Percentiles rank a stretch among this genome's conserved stretches.
These are phyloP conservation scores for Tetracladium marchalianum DNA, from an alignment of 495 filamentous ascomycete genomes.

Conservation along the genomic window DNA sequence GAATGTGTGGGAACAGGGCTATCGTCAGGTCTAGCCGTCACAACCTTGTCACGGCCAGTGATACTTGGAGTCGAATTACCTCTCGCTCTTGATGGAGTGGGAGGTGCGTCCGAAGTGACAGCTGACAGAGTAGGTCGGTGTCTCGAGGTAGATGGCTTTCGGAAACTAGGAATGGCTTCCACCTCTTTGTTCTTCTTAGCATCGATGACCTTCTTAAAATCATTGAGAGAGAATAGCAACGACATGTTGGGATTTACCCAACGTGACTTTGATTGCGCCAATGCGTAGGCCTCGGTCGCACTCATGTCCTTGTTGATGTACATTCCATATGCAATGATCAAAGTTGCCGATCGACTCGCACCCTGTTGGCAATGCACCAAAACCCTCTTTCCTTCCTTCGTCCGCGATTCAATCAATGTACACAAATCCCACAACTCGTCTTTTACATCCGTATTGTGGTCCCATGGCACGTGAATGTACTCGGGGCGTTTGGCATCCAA, in stretches of 20 bases:
- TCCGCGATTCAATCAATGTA: constrained; percentile 72
- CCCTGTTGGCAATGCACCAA: constrained; percentile 94
- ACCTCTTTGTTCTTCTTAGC: constrained; percentile 31
- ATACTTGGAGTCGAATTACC: constrained; percentile 17
- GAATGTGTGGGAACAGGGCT: neutral
- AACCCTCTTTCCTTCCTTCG: constrained; percentile 72
- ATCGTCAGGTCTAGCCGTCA: neutral
- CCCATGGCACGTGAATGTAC: constrained; percentile 94
- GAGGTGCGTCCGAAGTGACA: constrained; percentile 30
- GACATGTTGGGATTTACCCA: constrained; percentile 99
- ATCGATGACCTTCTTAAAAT: constrained; percentile 66
- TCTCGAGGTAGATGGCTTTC: constrained; percentile 26
- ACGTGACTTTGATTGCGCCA: constrained; percentile 77
- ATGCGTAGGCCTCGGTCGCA: constrained; percentile 88
- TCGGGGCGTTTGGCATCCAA: constrained; percentile 53
- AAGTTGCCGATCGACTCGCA: constrained; percentile 89
- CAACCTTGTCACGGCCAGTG: constrained; percentile 6
- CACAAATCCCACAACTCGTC: constrained; percentile 78
- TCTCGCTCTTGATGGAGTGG: constrained; percentile 13
- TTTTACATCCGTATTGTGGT: constrained; percentile 94
- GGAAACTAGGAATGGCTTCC: constrained; percentile 21
- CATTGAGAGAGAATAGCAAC: constrained; percentile 91
- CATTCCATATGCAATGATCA: constrained; percentile 93
- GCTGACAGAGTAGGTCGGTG: constrained; percentile 43
- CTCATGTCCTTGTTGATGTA: constrained; percentile 80